Evolutionary conservation across 495 filamentous ascomycete genomes (phyloP).

Genomic region (Rhizodiscina lignyota): DNA sequence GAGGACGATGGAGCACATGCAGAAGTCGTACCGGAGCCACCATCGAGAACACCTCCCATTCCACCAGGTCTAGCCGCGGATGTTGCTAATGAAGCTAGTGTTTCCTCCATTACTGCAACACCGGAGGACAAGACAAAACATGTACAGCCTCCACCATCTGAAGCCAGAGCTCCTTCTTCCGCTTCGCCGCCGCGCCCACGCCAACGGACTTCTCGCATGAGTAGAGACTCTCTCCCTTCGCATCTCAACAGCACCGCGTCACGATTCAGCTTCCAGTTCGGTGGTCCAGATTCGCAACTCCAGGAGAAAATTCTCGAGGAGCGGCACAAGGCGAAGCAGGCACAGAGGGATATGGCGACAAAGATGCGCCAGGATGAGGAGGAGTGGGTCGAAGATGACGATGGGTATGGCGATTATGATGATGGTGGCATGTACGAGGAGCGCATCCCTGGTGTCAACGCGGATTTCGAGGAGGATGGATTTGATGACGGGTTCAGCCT

Average conservation of each 20-base stretch:
- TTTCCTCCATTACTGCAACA: slow-evolving; percentile 5
- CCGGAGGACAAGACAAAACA: too few relatives aligned
- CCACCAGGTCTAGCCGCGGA: slow-evolving; percentile 11
- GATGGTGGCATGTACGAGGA: background rate
- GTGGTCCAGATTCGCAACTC: slow-evolving; percentile 51
- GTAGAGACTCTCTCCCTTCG: slow-evolving; percentile 1
- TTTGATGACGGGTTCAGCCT: too few relatives aligned
- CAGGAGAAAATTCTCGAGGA: slow-evolving; percentile 79
- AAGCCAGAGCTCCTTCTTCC: slow-evolving; percentile 26
- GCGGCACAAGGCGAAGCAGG: slow-evolving; percentile 57
- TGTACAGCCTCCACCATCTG: slow-evolving; percentile 26
- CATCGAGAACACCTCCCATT: slow-evolving; percentile 9
- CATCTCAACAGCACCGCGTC: slow-evolving; percentile 80
- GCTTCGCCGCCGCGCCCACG: too few relatives aligned
- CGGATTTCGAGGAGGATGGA: slow-evolving; percentile 2
- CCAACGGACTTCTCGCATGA: background rate
- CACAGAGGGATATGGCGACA: slow-evolving; percentile 32
- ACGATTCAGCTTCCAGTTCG: slow-evolving; percentile 84
- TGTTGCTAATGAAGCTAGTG: background rate
- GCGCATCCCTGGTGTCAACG: background rate
- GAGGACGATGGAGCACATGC: too few relatives aligned
- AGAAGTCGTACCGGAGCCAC: too few relatives aligned
- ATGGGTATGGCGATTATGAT: background rate
- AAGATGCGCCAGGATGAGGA: slow-evolving; percentile 22
- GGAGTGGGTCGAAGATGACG: background rate